phyloP scores from a whole-genome alignment of 2,329 filamentous ascomycete genomes.

The Colletotrichum sp. region DNA sequence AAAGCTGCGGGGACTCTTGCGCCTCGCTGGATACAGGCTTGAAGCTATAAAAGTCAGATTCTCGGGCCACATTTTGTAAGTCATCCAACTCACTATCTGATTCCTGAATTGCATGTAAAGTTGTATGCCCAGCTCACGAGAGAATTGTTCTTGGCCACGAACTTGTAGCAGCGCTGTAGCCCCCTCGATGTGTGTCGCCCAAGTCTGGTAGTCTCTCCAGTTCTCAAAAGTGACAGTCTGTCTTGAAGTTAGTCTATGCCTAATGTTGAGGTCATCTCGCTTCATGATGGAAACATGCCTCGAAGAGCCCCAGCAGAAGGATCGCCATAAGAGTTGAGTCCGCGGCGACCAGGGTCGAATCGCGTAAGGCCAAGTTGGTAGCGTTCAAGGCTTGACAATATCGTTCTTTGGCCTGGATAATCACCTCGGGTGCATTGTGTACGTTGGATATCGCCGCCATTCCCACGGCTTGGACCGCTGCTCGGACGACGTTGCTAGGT shows the following conservation, averaged over 20 bases:
- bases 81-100: conserved; percentile 25
- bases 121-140: conserved; percentile 22
- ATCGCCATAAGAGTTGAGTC: conserved; percentile 28
- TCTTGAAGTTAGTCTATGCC: neutral
- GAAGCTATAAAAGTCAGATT: neutral
- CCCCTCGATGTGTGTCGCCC: conserved; percentile 26
- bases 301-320: conserved; percentile 27
- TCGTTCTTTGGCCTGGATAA: conserved; percentile 18
- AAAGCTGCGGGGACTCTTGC: conserved; percentile 12
- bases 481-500: conserved; percentile 6
- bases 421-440: conserved; percentile 20
- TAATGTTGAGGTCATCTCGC: too few species aligned
- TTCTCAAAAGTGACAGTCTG: conserved; percentile 25
- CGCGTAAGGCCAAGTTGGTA: conserved; percentile 10
- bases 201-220: conserved; percentile 21
- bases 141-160: conserved; percentile 27
- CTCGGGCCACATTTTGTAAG: neutral
- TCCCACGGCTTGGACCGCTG: conserved; percentile 27
- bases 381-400: conserved; percentile 22
- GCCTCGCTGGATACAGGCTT: conserved; percentile 24
- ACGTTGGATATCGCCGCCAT: conserved; percentile 29
- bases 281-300: conserved; percentile 18
- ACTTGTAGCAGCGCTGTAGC: conserved; percentile 26
- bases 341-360: conserved; percentile 11
- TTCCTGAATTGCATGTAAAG: conserved; percentile 27